These are phyloP conservation scores for Polygonum aviculare DNA, from an alignment of 148 eudicot genomes.

Conservation along the genomic window DNA sequence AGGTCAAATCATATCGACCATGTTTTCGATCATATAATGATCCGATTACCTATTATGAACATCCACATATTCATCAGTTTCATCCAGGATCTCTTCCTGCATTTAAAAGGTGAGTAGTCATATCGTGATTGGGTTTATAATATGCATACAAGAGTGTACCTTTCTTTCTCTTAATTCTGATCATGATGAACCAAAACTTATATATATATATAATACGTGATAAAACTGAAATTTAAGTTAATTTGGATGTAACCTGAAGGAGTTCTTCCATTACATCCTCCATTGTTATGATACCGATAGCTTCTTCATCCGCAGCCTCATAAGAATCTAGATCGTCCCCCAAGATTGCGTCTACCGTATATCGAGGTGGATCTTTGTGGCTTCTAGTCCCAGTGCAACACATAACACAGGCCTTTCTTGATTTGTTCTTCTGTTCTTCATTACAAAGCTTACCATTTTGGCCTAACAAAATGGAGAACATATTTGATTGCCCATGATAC, in stretches of 20 bases:
- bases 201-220: no score
- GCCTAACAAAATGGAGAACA: not conserved
- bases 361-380: not conserved
- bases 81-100: slow-evolving; percentile 68
- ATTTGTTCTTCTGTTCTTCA: not conserved
- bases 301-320: slow-evolving; percentile 40
- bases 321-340: slow-evolving; percentile 13
- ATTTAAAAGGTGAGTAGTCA: not conserved
- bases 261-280: slow-evolving; percentile 83
- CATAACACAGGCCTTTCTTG: slow-evolving; percentile 7
- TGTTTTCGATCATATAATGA: no score
- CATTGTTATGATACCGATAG: slow-evolving; percentile 75
- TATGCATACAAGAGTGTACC: no score
- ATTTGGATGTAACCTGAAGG: slow-evolving; percentile 39
- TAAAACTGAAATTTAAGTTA: not conserved
- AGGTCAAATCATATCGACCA: no score
- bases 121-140: no score
- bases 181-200: no score
- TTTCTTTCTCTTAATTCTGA: no score
- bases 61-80: slow-evolving; percentile 69
- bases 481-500: no score
- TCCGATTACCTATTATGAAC: slow-evolving; percentile 52
- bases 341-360: not conserved
- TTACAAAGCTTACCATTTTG: slow-evolving; percentile 2
- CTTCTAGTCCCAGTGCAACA: slow-evolving; percentile 1